Conservation (phyloP, 2,329 filamentous ascomycete species). For the Macrophomina pseudophaseolina region DNA sequence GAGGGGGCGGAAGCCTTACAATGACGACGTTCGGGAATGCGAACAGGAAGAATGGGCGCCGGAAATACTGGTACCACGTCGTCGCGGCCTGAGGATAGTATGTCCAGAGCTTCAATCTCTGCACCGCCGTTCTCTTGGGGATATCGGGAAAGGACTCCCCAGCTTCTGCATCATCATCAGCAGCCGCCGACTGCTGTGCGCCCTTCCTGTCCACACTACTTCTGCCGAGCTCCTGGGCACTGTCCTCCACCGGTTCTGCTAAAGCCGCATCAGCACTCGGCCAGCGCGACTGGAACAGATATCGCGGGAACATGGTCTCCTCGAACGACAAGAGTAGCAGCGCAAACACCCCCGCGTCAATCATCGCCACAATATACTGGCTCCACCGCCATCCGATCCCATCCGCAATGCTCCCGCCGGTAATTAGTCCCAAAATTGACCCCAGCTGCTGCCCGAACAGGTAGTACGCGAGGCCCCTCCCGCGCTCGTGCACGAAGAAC, state of each 20-base stretch:
- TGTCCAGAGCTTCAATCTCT: constrained; percentile 33
- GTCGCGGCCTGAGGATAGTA: constrained; percentile 44
- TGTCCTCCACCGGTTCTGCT: neutral
- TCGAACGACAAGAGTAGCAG: constrained; percentile 39
- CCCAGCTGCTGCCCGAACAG: constrained; percentile 49
- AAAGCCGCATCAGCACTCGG: neutral
- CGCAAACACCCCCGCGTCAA: constrained; percentile 31
- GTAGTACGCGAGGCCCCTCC: constrained; percentile 44
- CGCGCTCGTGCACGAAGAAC: constrained; percentile 47
- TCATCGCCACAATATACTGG: constrained; percentile 41
- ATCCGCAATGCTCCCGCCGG: constrained; percentile 44
- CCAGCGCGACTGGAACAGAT: constrained; percentile 32
- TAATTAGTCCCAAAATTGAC: constrained; percentile 45
- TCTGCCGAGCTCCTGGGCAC: neutral
- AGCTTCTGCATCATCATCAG: constrained; percentile 1
- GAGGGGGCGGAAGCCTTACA: constrained; percentile 9
- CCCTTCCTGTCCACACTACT: constrained; percentile 12
- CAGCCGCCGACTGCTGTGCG: neutral
- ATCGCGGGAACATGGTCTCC: constrained; percentile 44
- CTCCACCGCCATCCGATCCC: constrained; percentile 44
- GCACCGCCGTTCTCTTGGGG: constrained; percentile 29
- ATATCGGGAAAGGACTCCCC: constrained; percentile 28
- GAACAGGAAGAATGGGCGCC: constrained; percentile 47
- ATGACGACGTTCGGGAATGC: constrained; percentile 48
- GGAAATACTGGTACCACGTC: constrained; percentile 47